These are phyloP conservation scores for Paecilomyces fulvus DNA, from an alignment of 2,329 filamentous ascomycete genomes.

Conservation along the genomic window DNA sequence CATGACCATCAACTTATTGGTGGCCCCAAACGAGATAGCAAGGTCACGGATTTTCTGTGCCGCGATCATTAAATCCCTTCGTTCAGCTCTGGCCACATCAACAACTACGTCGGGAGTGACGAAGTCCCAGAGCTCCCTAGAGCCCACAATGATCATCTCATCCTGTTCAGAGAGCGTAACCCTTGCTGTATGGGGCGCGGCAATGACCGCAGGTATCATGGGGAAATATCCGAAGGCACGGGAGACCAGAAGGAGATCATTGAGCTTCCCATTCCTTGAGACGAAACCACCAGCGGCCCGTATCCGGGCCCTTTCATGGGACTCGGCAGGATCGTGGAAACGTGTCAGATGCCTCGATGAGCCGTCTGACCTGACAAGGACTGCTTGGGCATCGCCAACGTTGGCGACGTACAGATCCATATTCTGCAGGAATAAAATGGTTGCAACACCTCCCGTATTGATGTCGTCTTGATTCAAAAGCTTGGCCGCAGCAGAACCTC, in stretches of 20 bases:
- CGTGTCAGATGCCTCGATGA: slow-evolving; percentile 73
- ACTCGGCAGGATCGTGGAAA: slow-evolving; percentile 89
- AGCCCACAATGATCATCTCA: slow-evolving; percentile 87
- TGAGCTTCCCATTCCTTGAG: slow-evolving; percentile 85
- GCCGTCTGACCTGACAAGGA: slow-evolving; percentile 84
- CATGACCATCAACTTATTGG: slow-evolving; percentile 98
- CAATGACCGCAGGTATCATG: slow-evolving; percentile 85
- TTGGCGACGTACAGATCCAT: slow-evolving; percentile 92
- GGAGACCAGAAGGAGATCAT: slow-evolving; percentile 84
- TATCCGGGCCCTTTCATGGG: slow-evolving; percentile 75
- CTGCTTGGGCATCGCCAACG: slow-evolving; percentile 90
- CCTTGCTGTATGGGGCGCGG: slow-evolving; percentile 74
- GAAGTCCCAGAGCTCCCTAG: slow-evolving; percentile 91
- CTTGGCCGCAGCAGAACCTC: slow-evolving; percentile 63
- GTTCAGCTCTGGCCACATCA: slow-evolving; percentile 80
- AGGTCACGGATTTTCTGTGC: slow-evolving; percentile 90
- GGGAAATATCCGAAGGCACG: slow-evolving; percentile 92
- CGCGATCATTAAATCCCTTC: slow-evolving; percentile 84
- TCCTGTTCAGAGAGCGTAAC: slow-evolving; percentile 77
- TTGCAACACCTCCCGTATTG: slow-evolving; percentile 82
- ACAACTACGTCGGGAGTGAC: slow-evolving; percentile 82
- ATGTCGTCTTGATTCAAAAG: slow-evolving; percentile 83
- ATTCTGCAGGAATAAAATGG: slow-evolving; percentile 79
- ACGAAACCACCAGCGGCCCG: slow-evolving; percentile 93
- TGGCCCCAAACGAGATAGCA: slow-evolving; percentile 90